Base-by-base conservation (phyloP, 441 rosid genomes). In the Gossypium gossypioides region DNA sequence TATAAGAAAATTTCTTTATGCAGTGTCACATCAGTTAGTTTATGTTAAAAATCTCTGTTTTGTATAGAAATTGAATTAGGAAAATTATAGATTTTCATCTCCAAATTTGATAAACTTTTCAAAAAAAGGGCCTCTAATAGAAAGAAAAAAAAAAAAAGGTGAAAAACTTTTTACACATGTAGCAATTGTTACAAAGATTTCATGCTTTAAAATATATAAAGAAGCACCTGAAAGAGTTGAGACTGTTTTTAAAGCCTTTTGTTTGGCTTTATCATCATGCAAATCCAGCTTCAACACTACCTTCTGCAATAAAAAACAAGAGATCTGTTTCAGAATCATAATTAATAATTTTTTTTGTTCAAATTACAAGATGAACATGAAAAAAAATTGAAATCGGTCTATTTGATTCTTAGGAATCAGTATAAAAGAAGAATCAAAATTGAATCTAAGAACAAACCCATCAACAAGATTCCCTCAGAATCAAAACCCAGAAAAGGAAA, bases 221-320 rank as follows among this genome's bases (percentile, higher is more conserved):
- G 2, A 7, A 37, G 32, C 76, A 95, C 99, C 99, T 85, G 85
- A 77, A 37, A 92, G 91, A 75, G 94, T 80, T 50, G 99, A 87
- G 76, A 91, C 96, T 29, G 89, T 88, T 82, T 84, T 95, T 71
- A 95, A 52, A 40, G 99, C 99, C 89, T 91, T 95, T 72, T 88
- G 94, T 83, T 95, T 95, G 60, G 87, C 96, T 74, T 84, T 92
- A 78, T 81, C 91, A 75, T 95, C 97, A 13, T 78, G 77, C 77
- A 95, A 78, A 73, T 92, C 97, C 88, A 92, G 29, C 77, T 82
- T 91, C 80, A 95, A 32, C 63, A 89, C 93, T 50, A 85, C 68
- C 81, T 92, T 95, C 99, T 95, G 91, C 88, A 80, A 69, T 0
- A 16, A 67, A n/a, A 40, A 5, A 46, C 70, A 40, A 13, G 12